Base-by-base conservation (phyloP, 495 filamentous ascomycete species). In the Aspergillus leporis region DNA sequence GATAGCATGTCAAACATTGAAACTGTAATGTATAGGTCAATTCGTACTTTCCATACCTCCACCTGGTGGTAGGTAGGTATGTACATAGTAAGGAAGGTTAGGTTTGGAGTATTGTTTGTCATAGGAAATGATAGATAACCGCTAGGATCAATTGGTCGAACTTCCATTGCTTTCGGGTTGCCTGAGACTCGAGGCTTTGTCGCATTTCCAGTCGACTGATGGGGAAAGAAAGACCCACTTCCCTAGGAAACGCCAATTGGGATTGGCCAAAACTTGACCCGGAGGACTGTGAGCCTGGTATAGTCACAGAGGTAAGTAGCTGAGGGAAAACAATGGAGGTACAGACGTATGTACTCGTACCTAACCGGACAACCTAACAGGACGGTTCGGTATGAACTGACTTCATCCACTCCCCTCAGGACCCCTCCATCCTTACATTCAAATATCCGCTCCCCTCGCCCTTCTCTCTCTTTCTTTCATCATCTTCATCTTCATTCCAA, bases 381-480 rank as follows among this genome's bases (percentile, higher is more conserved):
- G n/a, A 18, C 18, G 16, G 8, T 47, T 47, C 19, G 43, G 8
- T 2, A 23, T 22, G 43, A 47, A 47, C 43, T 8, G 43, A 47
- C 43, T 45, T 45, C 41, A 45, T 47, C 23, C 19, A 19, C 10
- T 45, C 43, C 43, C 43, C 19, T 23, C 18, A 23, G 21, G 5
- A 5, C 21, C 43, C 43, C 43, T 23, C 21, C 43, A 22, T 23
- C 43, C 4, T 23, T 22, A 22, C 30, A 50, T 56, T 56, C 45
- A 56, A 56, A 56, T 56, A 56, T 54, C 46, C 25, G 21, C 40
- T 28, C 45, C 47, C 51, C 31, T 52, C 22, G 31, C 4, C 43
- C 45, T 48, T 36, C 41, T 12, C 51, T 25, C 41, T 57, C 50
- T 45, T 56, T 56, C 47, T 38, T 57, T 56, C 49, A 30, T 54